Percentiles rank a stretch among this genome's conserved stretches.
These are phyloP conservation scores for Arachis hypogaea DNA, from an alignment of 306 rosid genomes.

Conservation along the genomic window DNA sequence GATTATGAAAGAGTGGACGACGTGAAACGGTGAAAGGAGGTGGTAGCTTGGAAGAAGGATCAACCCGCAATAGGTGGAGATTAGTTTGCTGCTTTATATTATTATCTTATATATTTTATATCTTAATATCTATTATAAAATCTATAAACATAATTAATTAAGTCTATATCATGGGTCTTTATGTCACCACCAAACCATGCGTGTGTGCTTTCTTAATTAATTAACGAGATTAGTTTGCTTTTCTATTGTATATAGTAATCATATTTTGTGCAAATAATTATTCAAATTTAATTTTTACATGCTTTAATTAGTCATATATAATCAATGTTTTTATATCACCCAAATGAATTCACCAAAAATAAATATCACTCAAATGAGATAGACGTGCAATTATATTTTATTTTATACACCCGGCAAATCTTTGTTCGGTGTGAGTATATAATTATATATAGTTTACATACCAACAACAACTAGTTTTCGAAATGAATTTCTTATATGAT, in stretches of 20 bases:
- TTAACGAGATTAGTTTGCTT: no score
- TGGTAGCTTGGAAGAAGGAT: neutral
- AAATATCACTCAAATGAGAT: neutral
- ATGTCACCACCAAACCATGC: constrained; percentile 4
- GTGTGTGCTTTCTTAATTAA: no score
- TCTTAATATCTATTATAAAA: neutral
- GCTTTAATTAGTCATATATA: neutral
- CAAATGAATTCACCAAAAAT: no score
- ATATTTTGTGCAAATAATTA: neutral
- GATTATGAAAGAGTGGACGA: neutral
- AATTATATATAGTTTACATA: neutral
- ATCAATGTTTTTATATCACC: no score
- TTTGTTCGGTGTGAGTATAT: neutral
- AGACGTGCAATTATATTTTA: neutral
- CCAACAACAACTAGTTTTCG: neutral
- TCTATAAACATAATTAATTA: neutral
- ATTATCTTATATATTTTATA: neutral
- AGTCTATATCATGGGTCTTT: neutral
- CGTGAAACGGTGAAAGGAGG: neutral
- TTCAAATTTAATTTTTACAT: neutral
- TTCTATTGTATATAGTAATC: neutral
- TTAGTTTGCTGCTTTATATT: neutral
- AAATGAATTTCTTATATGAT: neutral
- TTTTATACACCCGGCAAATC: neutral
- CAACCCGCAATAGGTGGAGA: constrained; percentile 16